Evolutionary conservation across 1,284 basidiomycete genomes (phyloP).

Genomic region (Phellinidium pouzarii): DNA sequence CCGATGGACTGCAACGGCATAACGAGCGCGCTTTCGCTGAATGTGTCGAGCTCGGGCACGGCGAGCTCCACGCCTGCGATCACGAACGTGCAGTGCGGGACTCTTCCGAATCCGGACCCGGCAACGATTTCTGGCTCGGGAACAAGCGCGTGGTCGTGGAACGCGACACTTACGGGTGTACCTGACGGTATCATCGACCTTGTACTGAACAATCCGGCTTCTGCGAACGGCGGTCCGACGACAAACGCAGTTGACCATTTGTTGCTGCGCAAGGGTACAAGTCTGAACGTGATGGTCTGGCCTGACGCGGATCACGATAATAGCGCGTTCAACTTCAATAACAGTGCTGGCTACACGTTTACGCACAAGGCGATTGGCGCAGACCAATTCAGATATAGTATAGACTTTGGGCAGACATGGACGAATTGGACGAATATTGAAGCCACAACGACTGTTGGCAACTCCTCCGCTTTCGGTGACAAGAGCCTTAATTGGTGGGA

Average conservation of each 20-base stretch:
- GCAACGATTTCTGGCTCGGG: constrained; percentile 46
- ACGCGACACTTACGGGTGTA: constrained; percentile 62
- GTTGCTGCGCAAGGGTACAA: constrained; percentile 69
- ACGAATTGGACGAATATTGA: constrained; percentile 74
- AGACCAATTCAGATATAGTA: constrained; percentile 80
- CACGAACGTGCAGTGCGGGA: constrained; percentile 40
- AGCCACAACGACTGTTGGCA: constrained; percentile 58
- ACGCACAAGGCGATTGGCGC: constrained; percentile 79
- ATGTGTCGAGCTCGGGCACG: constrained; percentile 63
- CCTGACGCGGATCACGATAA: constrained; percentile 72
- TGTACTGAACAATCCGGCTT: constrained; percentile 51
- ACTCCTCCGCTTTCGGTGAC: constrained; percentile 41
- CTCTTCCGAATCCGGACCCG: constrained; percentile 39
- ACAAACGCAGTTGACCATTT: constrained; percentile 63
- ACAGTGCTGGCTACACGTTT: constrained; percentile 53
- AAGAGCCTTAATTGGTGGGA: constrained; percentile 63
- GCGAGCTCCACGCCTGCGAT: constrained; percentile 48
- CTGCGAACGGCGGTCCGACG: constrained; percentile 36
- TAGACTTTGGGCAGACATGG: constrained; percentile 85
- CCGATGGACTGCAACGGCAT: constrained; percentile 70
- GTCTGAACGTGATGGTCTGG: constrained; percentile 77
- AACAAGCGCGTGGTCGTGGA: constrained; percentile 64
- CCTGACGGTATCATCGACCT: constrained; percentile 78
- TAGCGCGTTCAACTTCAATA: constrained; percentile 50
- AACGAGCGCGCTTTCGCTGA: constrained; percentile 53